phyloP scores from a whole-genome alignment of 257 asterid species.

The Solanum pimpinellifolium region DNA sequence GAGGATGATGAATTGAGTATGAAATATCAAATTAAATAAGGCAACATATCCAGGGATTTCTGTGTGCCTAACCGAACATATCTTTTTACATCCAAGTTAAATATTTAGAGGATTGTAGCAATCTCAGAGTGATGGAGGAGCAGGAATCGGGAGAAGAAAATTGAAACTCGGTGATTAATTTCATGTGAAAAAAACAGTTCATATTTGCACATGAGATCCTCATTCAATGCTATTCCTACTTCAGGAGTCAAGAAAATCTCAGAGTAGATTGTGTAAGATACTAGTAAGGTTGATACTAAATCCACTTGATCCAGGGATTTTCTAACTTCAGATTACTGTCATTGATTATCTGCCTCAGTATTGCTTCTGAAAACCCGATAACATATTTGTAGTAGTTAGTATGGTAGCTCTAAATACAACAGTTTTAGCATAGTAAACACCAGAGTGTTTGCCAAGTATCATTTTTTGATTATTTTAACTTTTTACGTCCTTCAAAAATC shows the following conservation, averaged over 20 bases:
- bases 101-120: not conserved
- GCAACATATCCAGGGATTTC: not conserved
- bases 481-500: not conserved
- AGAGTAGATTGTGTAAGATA: not conserved
- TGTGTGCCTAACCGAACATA: not conserved
- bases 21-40: not conserved
- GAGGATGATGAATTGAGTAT: not conserved
- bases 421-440: not conserved
- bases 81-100: not conserved
- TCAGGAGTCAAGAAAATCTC: not conserved
- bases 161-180: not conserved
- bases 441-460: not conserved
- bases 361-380: not conserved
- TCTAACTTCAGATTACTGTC: not conserved
- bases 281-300: not conserved
- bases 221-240: not conserved
- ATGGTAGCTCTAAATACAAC: not conserved
- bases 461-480: not conserved
- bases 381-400: not conserved
- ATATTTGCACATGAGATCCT: not conserved
- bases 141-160: not conserved
- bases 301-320: not conserved
- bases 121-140: not conserved
- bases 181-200: not conserved
- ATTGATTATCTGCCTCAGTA: not conserved